Evolutionary conservation across 352 stramenopile genomes (phyloP), one percentile per base, ranked within the genome.

Genomic region (Phytophthora meadii): DNA sequence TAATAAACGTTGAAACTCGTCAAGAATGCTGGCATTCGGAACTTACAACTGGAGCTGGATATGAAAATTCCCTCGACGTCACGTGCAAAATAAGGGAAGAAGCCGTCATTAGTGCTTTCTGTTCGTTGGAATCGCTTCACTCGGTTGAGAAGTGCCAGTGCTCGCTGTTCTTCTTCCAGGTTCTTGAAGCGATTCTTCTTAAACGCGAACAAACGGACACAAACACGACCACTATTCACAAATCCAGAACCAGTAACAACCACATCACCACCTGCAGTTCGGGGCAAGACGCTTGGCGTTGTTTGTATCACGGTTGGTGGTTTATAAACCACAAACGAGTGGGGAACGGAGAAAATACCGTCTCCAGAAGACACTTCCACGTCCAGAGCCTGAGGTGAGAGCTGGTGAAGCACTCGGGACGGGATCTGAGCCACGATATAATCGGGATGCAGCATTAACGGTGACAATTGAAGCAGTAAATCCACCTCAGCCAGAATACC

Each of bases 301-400:
- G 79, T 88, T 1, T 77, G 55, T 0, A 62, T 66, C 5, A 91
- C 76, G 1, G 28, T 62, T 0, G 84, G 82, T 1, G 82, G 37
- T 2, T 77, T 68, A 46, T 89, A 93, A 14, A 83, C 68, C 17
- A 77, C 51, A 30, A 88, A 90, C 1, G 45, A 72, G 14, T 68
- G 50, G n/a, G 68, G 48, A 10, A 37, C 45, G 2, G 81, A 88
- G 49, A 76, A 90, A 54, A 83, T 76, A 7, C 75, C 74, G 45
- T 88, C 83, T 0, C 80, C 83, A 7, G 83, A 89, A 0, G 83
- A 92, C 9, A 92, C 80, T 44, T 92, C 81, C 0, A 90, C 72
- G 28, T 74, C 57, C 1, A 92, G 49, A 14, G 41, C 54, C n/a
- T 88, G 75, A 1, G 81, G 68, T 0, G 67, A 63, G 45, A 71